Percentiles rank a stretch among this genome's conserved stretches.
Evolutionary conservation across 1,284 basidiomycete genomes (phyloP).

Genomic region (Ustilago bromivora): DNA sequence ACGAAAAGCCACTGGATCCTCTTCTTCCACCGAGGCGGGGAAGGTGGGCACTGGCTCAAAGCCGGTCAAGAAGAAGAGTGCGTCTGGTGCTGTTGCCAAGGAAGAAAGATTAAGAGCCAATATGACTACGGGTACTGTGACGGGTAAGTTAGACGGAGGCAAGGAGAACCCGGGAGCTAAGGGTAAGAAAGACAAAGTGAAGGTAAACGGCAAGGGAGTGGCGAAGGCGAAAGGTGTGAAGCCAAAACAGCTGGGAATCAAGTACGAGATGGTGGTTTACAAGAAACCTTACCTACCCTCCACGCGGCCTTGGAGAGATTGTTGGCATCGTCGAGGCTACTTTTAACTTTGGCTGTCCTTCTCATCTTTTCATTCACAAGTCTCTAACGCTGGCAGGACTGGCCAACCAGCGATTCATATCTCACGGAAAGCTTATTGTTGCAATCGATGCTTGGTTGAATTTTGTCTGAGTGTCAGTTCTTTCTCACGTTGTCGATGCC

Average conservation of each 20-base stretch:
- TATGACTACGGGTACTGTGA: too few species aligned
- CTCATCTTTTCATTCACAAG: too few species aligned
- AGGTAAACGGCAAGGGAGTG: not conserved
- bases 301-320: slow-evolving; percentile 28
- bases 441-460: too few species aligned
- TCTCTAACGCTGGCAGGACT: too few species aligned
- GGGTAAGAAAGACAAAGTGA: not conserved
- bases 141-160: not conserved
- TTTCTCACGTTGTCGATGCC: too few species aligned
- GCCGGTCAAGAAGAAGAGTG: slow-evolving; percentile 1
- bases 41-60: not conserved
- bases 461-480: too few species aligned
- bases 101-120: not conserved
- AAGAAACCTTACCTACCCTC: slow-evolving; percentile 25
- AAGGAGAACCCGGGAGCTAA: not conserved
- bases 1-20: not conserved
- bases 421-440: too few species aligned
- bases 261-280: slow-evolving; percentile 24
- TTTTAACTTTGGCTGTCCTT: not conserved
- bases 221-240: slow-evolving; percentile 13
- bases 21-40: not conserved
- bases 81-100: not conserved
- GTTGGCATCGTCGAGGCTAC: slow-evolving; percentile 17
- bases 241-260: slow-evolving; percentile 10
- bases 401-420: too few species aligned